Conservation (phyloP, 1,284 basidiomycete genomes). For the Trametes hirsuta region DNA sequence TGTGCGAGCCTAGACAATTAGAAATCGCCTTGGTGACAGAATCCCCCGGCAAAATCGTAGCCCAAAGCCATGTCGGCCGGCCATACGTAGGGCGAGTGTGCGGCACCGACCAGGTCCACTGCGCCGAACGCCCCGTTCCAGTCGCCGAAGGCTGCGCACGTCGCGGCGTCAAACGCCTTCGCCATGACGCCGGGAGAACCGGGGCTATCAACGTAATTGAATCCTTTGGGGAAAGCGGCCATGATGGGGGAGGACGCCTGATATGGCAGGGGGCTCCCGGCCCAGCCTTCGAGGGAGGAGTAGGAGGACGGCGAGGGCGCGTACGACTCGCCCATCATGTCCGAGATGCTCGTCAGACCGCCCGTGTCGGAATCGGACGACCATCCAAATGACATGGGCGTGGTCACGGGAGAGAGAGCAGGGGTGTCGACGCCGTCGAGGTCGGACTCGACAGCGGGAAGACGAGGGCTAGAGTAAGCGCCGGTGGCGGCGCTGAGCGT, state of each 20-base stretch:
- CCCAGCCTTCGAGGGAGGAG: conserved; percentile 37
- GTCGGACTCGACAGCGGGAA: conserved; percentile 28
- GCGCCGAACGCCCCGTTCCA: conserved; percentile 21
- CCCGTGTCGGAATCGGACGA: conserved; percentile 14
- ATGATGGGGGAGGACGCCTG: conserved; percentile 14
- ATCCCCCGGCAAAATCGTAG: conserved; percentile 9
- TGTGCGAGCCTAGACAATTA: conserved; percentile 21
- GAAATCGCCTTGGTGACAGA: conserved; percentile 29
- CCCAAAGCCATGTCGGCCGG: conserved; percentile 4
- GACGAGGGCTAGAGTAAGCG: conserved; percentile 23
- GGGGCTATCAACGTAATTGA: conserved; percentile 21
- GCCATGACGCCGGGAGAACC: conserved; percentile 30
- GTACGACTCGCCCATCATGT: conserved; percentile 20
- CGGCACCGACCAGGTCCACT: conserved; percentile 12
- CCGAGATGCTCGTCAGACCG: conserved; percentile 19
- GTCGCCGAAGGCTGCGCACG: conserved; percentile 24
- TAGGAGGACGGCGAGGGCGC: conserved; percentile 30
- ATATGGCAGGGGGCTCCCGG: conserved; percentile 28
- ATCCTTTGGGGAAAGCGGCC: conserved; percentile 15
- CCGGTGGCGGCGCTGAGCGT: conserved; percentile 12
- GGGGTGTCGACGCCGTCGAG: conserved; percentile 26
- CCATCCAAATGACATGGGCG: conserved; percentile 18
- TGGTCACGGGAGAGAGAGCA: conserved; percentile 23
- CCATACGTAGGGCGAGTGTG: conserved; percentile 16
- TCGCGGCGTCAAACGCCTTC: conserved; percentile 34